Conservation (phyloP, 2,329 filamentous ascomycete species). For the Penicillium decumbens region DNA sequence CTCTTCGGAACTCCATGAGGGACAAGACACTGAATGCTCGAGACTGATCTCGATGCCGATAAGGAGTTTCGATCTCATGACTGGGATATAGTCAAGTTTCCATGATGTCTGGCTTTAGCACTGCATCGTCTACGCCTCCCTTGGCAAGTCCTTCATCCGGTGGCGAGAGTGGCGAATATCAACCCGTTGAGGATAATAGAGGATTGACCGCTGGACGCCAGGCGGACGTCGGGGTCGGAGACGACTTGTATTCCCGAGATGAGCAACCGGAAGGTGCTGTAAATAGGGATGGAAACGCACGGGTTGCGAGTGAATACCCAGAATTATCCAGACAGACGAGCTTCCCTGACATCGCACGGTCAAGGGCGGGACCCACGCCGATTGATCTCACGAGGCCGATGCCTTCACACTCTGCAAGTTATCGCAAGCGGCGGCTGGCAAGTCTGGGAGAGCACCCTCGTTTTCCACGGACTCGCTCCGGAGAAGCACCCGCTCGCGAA, state of each 20-base stretch:
- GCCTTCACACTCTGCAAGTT: constrained; percentile 11
- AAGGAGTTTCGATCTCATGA: neutral
- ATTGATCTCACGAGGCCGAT: neutral
- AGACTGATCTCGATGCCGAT: neutral
- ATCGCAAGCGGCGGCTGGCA: constrained; percentile 44
- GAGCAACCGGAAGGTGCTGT: neutral
- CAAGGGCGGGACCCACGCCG: neutral
- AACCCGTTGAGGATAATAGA: neutral
- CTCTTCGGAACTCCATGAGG: neutral
- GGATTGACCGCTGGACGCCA: neutral
- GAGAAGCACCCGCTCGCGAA: constrained; percentile 2
- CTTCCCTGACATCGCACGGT: neutral
- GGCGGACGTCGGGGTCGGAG: neutral
- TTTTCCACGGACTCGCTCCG: constrained; percentile 11
- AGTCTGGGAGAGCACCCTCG: constrained; percentile 30
- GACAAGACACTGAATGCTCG: neutral
- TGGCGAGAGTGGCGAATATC: neutral
- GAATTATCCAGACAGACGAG: neutral
- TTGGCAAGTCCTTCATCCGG: neutral
- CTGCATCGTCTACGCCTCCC: constrained; percentile 4
- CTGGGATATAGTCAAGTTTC: neutral
- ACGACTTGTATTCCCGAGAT: neutral
- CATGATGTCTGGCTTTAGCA: constrained; percentile 9
- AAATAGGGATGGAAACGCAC: neutral
- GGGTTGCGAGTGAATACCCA: neutral